Evolutionary conservation across 495 filamentous ascomycete species (phyloP), one percentile per base, ranked within the genome.

Genomic region (Echria macrotheca): DNA sequence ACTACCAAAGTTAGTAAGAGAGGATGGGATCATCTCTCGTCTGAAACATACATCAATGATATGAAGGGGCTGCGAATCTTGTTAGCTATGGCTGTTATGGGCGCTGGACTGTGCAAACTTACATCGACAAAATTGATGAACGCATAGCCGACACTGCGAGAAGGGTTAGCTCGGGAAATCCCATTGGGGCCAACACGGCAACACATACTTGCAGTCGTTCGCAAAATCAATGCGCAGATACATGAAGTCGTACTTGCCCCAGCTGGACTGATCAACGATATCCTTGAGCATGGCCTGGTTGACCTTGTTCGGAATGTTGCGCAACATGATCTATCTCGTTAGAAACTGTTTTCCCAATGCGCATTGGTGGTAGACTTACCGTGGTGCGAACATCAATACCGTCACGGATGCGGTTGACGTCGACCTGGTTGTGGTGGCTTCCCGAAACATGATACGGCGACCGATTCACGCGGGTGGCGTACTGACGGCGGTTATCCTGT

Each of bases 41-140:
- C 6, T 12, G 28, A 31, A 31, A 31, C 80, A 61, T 57, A 90
- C 86, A 49, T 81, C 69, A 41, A 89, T 77, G 43, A 90, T 89
- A 65, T 89, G 81, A 46, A 81, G 69, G 4, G 85, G 81, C 83
- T 88, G 44, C 2, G 22, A 0, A 39, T 9, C 32, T 22, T 9
- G 58, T 80, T 54, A 73, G 65, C 12, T 14, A 22, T 37, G 3
- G 6, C 35, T 32, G 24, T 37, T 14, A 11, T n/a, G 21, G 24
- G 24, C 17, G 3, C 31, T 15, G 0, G 19, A 24, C 0, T 19
- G n/a, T 19, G 12, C 8, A 21, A 19, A 71, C 81, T 77, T 58
- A 91, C 84, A 64, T 89, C 80, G 37, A 80, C 79, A 59, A 98
- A 95, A 63, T 98, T 96, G 67, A 98, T 87, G 69, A 98, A 98